Conservation (phyloP, 768 basidiomycete genomes). For the Lanmaoa rubissima region DNA sequence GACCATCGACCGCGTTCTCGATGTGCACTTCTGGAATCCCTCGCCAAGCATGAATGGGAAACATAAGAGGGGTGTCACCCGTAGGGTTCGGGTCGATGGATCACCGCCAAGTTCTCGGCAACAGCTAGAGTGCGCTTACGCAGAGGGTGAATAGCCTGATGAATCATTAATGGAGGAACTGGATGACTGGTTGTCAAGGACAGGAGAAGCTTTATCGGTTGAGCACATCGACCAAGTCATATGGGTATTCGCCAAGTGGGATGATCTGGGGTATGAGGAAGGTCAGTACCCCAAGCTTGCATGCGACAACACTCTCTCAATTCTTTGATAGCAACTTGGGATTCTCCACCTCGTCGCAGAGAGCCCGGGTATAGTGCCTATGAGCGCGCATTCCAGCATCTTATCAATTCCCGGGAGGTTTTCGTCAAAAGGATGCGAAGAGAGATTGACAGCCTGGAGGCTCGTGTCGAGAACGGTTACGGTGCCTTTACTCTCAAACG, state of each 20-base stretch:
- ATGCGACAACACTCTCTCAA: not conserved
- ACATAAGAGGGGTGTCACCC: constrained; percentile 19
- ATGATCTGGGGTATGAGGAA: constrained; percentile 89
- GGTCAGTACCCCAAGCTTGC: constrained; percentile 43
- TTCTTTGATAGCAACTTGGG: constrained; percentile 74
- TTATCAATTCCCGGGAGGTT: constrained; percentile 60
- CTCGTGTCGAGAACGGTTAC: constrained; percentile 57
- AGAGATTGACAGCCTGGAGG: constrained; percentile 45
- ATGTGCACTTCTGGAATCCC: constrained; percentile 66
- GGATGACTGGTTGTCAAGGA: constrained; percentile 46
- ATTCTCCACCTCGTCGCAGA: constrained; percentile 69
- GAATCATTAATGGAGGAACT: constrained; percentile 53
- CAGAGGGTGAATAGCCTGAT: constrained; percentile 64
- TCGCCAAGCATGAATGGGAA: constrained; percentile 11
- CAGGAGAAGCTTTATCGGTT: constrained; percentile 43
- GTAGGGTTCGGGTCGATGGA: constrained; percentile 31
- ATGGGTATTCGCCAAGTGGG: constrained; percentile 92
- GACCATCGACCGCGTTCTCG: constrained; percentile 88
- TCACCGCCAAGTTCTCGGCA: constrained; percentile 18
- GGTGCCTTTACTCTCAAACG: constrained; percentile 44
- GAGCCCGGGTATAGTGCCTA: constrained; percentile 65
- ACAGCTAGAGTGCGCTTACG: constrained; percentile 41
- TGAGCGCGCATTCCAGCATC: constrained; percentile 62
- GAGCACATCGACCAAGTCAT: constrained; percentile 61
- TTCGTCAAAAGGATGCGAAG: constrained; percentile 48